Percentiles rank a stretch among this genome's conserved stretches.
phyloP scores from a whole-genome alignment of 495 filamentous ascomycete genomes.

The Neurospora hispaniola region DNA sequence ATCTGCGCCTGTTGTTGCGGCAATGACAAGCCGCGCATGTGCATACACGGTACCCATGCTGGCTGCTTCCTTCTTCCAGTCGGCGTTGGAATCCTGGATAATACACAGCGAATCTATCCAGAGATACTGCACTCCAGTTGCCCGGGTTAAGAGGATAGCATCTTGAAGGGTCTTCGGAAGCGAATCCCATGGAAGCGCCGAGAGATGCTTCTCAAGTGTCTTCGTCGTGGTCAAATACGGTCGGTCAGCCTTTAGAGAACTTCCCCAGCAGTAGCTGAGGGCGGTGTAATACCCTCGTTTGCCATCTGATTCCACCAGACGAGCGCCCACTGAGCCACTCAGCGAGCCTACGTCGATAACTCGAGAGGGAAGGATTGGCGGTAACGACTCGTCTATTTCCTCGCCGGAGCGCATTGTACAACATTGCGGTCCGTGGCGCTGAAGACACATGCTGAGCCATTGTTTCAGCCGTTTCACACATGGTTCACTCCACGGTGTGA shows the following conservation, averaged over 20 bases:
- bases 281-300: fast-evolving
- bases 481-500: not conserved
- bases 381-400: not conserved
- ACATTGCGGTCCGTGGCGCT: fast-evolving
- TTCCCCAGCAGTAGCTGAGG: not conserved
- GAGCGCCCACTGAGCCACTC: fast-evolving
- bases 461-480: not conserved
- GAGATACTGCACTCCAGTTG: not conserved
- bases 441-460: not conserved
- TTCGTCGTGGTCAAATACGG: not conserved
- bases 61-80: not conserved
- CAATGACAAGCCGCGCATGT: not conserved
- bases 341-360: not conserved
- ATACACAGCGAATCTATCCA: not conserved
- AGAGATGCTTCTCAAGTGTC: not conserved
- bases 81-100: not conserved
- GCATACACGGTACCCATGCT: not conserved
- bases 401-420: not conserved
- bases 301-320: not conserved
- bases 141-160: not conserved
- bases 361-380: not conserved
- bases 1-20: not conserved
- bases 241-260: not conserved
- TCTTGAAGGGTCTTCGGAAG: not conserved
- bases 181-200: not conserved